A percentile compares a stretch with the other conserved stretches of the same genome.
Evolutionary conservation across 306 rosid genomes (phyloP).

Genomic region (Boehmeria nivea): DNA sequence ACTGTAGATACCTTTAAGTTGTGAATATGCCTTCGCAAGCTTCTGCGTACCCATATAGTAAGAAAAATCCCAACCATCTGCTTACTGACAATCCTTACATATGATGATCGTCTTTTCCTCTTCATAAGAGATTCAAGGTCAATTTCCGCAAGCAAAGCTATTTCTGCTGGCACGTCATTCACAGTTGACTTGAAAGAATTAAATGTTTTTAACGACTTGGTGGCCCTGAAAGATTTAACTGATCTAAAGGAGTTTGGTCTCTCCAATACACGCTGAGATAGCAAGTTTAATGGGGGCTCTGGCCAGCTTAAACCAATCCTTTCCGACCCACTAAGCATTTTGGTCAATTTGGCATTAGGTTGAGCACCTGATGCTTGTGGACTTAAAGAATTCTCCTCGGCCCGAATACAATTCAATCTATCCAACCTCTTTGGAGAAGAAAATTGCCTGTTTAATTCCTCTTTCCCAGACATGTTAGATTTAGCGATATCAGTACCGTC

Average conservation of each 20-base stretch:
- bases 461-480: constrained; percentile 21
- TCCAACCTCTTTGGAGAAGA: constrained; percentile 54
- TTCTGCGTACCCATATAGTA: constrained; percentile 81
- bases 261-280: constrained; percentile 42
- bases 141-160: constrained; percentile 53
- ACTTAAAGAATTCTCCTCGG: constrained; percentile 26
- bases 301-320: constrained; percentile 96
- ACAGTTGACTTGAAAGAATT: constrained; percentile 49
- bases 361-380: constrained; percentile 32
- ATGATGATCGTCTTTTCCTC: constrained; percentile 63
- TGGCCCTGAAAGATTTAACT: constrained; percentile 38
- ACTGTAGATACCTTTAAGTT: constrained; percentile 82
- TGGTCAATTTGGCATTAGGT: constrained; percentile 40
- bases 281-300: constrained; percentile 65
- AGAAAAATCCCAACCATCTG: constrained; percentile 96
- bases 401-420: constrained; percentile 59
- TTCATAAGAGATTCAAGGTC: constrained; percentile 79
- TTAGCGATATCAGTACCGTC: constrained; percentile 29
- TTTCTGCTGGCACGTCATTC: constrained; percentile 43
- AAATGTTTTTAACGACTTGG: constrained; percentile 50
- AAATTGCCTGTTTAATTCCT: constrained; percentile 36
- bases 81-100: constrained; percentile 82
- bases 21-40: constrained; percentile 83
- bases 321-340: constrained; percentile 66
- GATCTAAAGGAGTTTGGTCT: constrained; percentile 52